Evolutionary conservation across 2,329 filamentous ascomycete species (phyloP), one percentile per base, ranked within the genome.

Genomic region (Talaromyces piceae): DNA sequence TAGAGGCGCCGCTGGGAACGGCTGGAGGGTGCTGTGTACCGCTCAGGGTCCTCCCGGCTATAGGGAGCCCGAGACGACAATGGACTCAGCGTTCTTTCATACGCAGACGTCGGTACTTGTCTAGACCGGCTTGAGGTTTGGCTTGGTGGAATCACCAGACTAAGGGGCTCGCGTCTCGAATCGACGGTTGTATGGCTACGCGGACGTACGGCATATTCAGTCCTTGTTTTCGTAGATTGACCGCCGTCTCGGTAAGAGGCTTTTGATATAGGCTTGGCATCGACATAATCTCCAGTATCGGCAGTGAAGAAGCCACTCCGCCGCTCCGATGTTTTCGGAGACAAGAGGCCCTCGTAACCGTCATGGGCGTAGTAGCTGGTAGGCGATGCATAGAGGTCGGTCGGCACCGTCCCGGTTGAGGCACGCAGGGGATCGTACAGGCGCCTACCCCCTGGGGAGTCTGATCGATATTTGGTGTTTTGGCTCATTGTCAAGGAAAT

Each of bases 371-470:
- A 61, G 39, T 61, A 61, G 41, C 59, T 56, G 41, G 61, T 54
- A 6, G 62, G 57, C 5, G 59, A 56, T 26, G 65, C 59, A 49
- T 69, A 67, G 4, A 61, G 58, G 46, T 72, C 67, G 50, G 63
- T 60, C 41, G 65, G 62, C 9, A 73, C 63, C 43, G 64, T 70
- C 31, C 69, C 69, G 5, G 69, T 72, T 16, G 71, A 73, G 26
- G 68, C 63, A 37, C 69, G 66, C 61, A 67, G 61, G 25, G 68
- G 67, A 45, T 71, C 68, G 45, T 62, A 57, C 54, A 66, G 54
- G 52, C 63, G 63, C 23, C 61, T 61, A 48, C 60, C 57, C 3
- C 59, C 59, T 12, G 70, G 67, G 27, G 69, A 71, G 22, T 63
- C 55, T 52, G 61, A 61, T 23, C 68, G 68, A 52, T 66, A 62